phyloP scores from a whole-genome alignment of 108 stramenopile genomes.

The Bacterosira constricta region DNA sequence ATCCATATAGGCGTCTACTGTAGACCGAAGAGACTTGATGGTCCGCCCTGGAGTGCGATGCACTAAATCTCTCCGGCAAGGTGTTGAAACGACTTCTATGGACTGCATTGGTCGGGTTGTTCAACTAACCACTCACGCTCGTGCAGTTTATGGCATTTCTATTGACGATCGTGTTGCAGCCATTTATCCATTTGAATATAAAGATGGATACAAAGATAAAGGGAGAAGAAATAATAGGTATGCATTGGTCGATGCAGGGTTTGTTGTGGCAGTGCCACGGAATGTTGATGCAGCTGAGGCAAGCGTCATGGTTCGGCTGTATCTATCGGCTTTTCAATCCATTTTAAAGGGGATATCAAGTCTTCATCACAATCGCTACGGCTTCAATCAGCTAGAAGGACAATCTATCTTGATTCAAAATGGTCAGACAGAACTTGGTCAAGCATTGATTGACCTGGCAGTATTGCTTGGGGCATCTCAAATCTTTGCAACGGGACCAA shows the following conservation, averaged over 20 bases:
- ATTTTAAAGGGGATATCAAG: conserved; percentile 8
- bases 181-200: conserved; percentile 44
- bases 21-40: conserved; percentile 29
- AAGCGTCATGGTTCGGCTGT: conserved; percentile 34
- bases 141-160: conserved; percentile 38
- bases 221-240: conserved; percentile 14
- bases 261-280: conserved; percentile 36
- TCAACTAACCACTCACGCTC: conserved; percentile 33
- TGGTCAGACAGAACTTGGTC: conserved; percentile 46
- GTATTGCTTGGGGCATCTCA: conserved; percentile 22
- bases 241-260: conserved; percentile 51
- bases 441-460: conserved; percentile 42
- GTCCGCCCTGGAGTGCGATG: conserved; percentile 43
- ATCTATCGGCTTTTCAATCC: conserved; percentile 45
- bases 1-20: conserved; percentile 31
- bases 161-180: conserved; percentile 51
- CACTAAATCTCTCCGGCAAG: conserved; percentile 4
- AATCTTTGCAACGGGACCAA: conserved; percentile 44
- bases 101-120: conserved; percentile 51
- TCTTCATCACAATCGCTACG: conserved; percentile 34
- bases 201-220: background rate
- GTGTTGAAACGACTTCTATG: conserved; percentile 27
- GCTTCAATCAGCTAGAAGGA: conserved; percentile 17
- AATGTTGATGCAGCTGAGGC: conserved; percentile 41
- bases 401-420: conserved; percentile 43